A percentile compares a stretch with the other conserved stretches of the same genome.
These are phyloP conservation scores for Sphagnurus paluster DNA, from an alignment of 1,284 basidiomycete species.

Conservation along the genomic window DNA sequence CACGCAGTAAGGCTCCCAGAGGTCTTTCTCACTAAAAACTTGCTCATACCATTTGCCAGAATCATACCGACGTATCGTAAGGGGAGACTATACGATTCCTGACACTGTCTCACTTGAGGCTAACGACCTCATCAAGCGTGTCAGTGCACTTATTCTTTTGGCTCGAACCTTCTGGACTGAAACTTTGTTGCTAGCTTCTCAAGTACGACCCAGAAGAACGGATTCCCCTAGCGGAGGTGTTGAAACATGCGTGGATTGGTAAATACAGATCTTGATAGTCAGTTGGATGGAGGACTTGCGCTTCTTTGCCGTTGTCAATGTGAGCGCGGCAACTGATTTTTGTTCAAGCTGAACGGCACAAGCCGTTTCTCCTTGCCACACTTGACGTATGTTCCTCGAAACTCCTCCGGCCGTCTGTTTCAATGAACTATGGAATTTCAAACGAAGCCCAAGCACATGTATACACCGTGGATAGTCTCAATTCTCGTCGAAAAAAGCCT, in stretches of 20 bases:
- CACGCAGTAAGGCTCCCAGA: slow-evolving; percentile 3
- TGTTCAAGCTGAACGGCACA: no score
- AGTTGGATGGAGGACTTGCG: not conserved
- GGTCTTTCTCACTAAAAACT: not conserved
- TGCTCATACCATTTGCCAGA: slow-evolving; percentile 42
- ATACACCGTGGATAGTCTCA: no score
- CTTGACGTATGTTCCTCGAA: no score
- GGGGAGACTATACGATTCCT: slow-evolving; percentile 80
- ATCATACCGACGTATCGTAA: slow-evolving; percentile 76
- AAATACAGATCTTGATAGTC: slow-evolving; percentile 54
- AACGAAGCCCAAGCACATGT: no score
- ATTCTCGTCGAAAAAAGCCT: no score
- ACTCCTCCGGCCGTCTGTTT: no score
- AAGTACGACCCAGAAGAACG: slow-evolving; percentile 85
- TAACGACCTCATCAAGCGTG: slow-evolving; percentile 44
- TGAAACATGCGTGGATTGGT: slow-evolving; percentile 90
- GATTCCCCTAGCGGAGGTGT: slow-evolving; percentile 78
- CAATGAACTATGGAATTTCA: no score
- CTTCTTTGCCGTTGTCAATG: no score
- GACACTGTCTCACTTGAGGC: slow-evolving; percentile 33
- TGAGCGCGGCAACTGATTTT: no score
- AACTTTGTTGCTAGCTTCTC: slow-evolving; percentile 64
- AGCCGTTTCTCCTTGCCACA: no score
- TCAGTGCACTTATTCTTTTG: slow-evolving; percentile 19
- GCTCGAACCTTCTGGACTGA: not conserved